Conservation (phyloP, 2,329 filamentous ascomycete species). For the Ceratocystis eucalypticola region DNA sequence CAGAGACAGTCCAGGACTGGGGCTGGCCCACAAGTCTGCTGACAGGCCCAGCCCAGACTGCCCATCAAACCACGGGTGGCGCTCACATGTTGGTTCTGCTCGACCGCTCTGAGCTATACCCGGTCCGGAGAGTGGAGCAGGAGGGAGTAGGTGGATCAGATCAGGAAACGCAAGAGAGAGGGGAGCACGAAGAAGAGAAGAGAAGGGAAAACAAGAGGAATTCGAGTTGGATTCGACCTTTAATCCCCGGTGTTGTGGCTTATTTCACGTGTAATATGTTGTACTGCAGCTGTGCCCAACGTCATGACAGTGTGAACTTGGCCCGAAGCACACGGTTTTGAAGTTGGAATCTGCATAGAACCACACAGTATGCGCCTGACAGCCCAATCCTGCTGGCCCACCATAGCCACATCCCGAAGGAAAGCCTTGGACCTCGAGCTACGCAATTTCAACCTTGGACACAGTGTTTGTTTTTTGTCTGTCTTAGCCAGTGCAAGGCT, state of each 20-base stretch:
- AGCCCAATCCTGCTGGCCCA: not conserved
- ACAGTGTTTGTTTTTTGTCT: not conserved
- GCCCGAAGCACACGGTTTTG: not conserved
- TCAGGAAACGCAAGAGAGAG: not conserved
- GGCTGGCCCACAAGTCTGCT: not conserved
- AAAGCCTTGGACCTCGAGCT: not conserved
- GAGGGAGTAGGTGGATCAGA: not conserved
- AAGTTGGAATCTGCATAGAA: not conserved
- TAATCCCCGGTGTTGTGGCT: not conserved
- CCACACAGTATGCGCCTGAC: not conserved
- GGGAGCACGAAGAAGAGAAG: not conserved
- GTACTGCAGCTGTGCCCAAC: not conserved
- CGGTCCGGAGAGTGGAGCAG: not conserved
- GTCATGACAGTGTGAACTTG: not conserved
- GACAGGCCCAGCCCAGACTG: not conserved
- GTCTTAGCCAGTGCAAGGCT: not conserved
- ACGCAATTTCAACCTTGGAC: not conserved
- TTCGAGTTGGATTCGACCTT: not conserved
- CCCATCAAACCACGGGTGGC: not conserved
- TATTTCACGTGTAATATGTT: not conserved
- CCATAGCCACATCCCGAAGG: not conserved
- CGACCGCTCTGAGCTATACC: not conserved
- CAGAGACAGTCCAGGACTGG: not conserved
- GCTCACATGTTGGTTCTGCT: not conserved
- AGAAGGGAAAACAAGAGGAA: not conserved